Evolutionary conservation across 2,329 filamentous ascomycete genomes (phyloP).

Genomic region (Venturia nashicola): DNA sequence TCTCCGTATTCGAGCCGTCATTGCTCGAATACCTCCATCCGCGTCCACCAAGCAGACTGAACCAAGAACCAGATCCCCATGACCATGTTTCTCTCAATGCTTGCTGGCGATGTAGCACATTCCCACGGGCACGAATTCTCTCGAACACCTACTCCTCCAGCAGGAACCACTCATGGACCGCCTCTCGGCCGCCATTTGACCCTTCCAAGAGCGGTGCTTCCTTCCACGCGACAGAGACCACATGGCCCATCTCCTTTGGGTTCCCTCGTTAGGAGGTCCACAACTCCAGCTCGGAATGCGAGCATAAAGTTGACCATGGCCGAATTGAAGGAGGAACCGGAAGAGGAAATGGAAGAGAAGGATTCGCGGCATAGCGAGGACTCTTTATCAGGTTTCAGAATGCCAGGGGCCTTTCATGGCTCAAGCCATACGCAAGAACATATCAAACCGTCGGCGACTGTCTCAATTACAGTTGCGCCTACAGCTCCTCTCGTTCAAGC

Average conservation of each 20-base stretch:
- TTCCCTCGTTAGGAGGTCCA: constrained; percentile 7
- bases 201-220: constrained; percentile 23
- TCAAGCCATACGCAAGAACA: background rate
- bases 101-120: constrained; percentile 22
- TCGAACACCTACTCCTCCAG: constrained; percentile 17
- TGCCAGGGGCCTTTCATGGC: constrained; percentile 9
- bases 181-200: constrained; percentile 14
- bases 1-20: background rate
- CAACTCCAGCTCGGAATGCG: constrained; percentile 5
- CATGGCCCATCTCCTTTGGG: constrained; percentile 13
- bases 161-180: constrained; percentile 1
- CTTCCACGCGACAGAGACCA: constrained; percentile 17
- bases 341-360: constrained; percentile 8
- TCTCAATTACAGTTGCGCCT: background rate
- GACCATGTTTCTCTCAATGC: constrained; percentile 26
- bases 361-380: background rate
- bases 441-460: background rate
- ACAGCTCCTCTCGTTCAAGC: background rate
- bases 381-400: background rate
- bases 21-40: background rate
- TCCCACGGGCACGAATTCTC: constrained; percentile 23
- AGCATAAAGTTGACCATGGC: constrained; percentile 8
- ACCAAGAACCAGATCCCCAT: background rate
- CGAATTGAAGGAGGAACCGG: constrained; percentile 9
- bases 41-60: background rate